phyloP scores from a whole-genome alignment of 352 stramenopile genomes.

The Phytophthora cajani region DNA sequence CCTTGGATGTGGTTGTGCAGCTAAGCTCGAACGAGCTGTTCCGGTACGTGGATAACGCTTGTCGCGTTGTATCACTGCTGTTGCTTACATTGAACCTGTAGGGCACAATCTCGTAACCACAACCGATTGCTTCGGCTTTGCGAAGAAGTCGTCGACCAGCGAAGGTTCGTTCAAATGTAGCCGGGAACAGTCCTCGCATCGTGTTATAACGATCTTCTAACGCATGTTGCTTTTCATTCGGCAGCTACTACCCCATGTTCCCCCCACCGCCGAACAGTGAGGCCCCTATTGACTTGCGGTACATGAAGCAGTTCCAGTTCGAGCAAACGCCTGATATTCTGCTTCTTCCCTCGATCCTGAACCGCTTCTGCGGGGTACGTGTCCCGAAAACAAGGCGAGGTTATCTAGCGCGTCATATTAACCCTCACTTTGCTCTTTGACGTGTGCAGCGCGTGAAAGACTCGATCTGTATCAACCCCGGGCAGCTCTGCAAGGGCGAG shows the following conservation, averaged over 20 bases:
- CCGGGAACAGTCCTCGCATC: neutral
- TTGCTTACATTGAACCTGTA: slow-evolving; percentile 7
- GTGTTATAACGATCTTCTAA: slow-evolving; percentile 5
- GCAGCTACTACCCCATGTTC: slow-evolving; percentile 84
- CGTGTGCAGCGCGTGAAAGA: slow-evolving; percentile 81
- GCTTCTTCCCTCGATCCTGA: slow-evolving; percentile 95
- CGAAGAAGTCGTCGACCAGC: slow-evolving; percentile 84
- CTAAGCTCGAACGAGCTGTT: slow-evolving; percentile 85
- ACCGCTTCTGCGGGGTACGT: slow-evolving; percentile 88
- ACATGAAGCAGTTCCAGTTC: slow-evolving; percentile 93
- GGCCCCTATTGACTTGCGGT: slow-evolving; percentile 91
- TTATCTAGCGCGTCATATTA: neutral
- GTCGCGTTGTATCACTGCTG: neutral
- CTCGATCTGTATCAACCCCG: slow-evolving; percentile 96
- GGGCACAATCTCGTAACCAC: slow-evolving; percentile 60
- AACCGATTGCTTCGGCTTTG: slow-evolving; percentile 79
- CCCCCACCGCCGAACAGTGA: slow-evolving; percentile 67
- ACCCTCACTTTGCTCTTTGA: slow-evolving; percentile 38
- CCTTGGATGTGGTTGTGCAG: slow-evolving; percentile 92
- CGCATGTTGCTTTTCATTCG: neutral
- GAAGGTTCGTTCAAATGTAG: slow-evolving; percentile 48
- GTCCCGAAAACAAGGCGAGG: neutral
- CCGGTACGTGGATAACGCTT: slow-evolving; percentile 31
- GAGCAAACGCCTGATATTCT: slow-evolving; percentile 94
- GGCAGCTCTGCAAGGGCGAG: slow-evolving; percentile 93